Base-by-base conservation (phyloP, 768 basidiomycete genomes). In the Suillus americanus region DNA sequence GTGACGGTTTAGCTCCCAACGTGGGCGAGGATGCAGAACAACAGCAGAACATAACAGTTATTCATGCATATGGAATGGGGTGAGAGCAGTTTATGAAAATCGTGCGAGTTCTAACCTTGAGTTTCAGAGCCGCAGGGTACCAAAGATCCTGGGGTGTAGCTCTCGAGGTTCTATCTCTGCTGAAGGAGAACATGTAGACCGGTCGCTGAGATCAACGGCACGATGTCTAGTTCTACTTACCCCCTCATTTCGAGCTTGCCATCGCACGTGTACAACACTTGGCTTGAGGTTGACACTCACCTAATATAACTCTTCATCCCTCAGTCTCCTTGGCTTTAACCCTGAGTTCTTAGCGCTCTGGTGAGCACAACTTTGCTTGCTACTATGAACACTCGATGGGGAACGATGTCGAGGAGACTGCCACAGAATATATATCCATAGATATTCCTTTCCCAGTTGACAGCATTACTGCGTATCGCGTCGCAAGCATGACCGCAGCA, bases 41-140 rank as follows among this genome's bases (percentile, higher is more conserved):
- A 5, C 41, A 66, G 68, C 56, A 64, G 70, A 23, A 70, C 5
- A 54, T 78, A 69, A 65, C 68, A n/a, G 81, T 87, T 2, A 78
- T 86, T 20, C 86, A 88, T 72, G 85, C 85, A 37, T 88, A 88
- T 72, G 87, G 87, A 10, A 84, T 88, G 40, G 86, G 86, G 83
- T 83, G 40, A 60, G 80, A 65, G 5, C 48, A 2, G 5, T 55
- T 6, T 35, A 35, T 40, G 1, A 10, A 14, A 13, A 23, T 35
- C 2, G 13, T 65, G 68, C 7, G 16, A 33, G 71, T 69, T 57
- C 62, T 73, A 16, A 23, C 66, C 66, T 61, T 20, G 18, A 67
- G 65, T 40, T 30, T 35, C 61, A 79, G 79, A 20, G 53, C 70
- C 20, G 73, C 73, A 46, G 80, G 81, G n/a, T 82, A 79, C 66